Conservation (phyloP, 106 monocot species). For the Amphibolis antarctica region DNA sequence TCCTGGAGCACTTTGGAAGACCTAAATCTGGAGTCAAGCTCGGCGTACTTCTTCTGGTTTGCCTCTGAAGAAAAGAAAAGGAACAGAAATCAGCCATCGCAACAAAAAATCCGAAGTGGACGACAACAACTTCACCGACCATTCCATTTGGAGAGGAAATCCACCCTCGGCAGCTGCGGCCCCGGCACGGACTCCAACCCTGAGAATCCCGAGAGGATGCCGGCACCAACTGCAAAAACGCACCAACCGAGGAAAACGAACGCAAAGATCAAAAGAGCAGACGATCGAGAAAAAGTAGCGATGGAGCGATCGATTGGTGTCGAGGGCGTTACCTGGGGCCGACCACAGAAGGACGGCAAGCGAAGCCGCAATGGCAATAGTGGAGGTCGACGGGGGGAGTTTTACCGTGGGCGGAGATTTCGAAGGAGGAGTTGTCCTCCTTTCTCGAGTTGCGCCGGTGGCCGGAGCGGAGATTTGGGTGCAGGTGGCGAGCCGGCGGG, state of each 20-base stretch:
- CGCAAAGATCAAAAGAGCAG: neutral
- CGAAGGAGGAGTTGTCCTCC: too few relatives aligned
- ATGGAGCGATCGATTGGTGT: too few relatives aligned
- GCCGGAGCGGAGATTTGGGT: too few relatives aligned
- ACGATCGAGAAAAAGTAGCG: neutral
- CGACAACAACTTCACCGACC: conserved; percentile 1
- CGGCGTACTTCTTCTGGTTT: conserved; percentile 23
- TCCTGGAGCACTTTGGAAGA: conserved; percentile 22
- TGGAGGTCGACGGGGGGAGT: too few relatives aligned
- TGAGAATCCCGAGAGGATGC: conserved; percentile 22
- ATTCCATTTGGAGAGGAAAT: conserved; percentile 23
- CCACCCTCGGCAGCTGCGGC: conserved; percentile 22
- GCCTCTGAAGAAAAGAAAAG: conserved; percentile 5
- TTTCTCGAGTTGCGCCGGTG: too few relatives aligned
- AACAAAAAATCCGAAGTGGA: neutral
- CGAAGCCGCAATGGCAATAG: neutral
- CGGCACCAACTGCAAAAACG: conserved; percentile 17
- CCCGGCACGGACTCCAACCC: conserved; percentile 28
- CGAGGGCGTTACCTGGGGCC: neutral
- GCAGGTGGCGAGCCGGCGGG: too few relatives aligned
- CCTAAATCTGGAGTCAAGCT: conserved; percentile 23
- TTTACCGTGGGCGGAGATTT: too few relatives aligned
- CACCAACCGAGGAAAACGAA: neutral
- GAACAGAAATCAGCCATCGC: neutral
- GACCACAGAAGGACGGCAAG: neutral